Percentiles rank a stretch among this genome's conserved stretches.
Evolutionary conservation across 1,284 basidiomycete genomes (phyloP).

Genomic region (Pyrrhoderma lamaoense): DNA sequence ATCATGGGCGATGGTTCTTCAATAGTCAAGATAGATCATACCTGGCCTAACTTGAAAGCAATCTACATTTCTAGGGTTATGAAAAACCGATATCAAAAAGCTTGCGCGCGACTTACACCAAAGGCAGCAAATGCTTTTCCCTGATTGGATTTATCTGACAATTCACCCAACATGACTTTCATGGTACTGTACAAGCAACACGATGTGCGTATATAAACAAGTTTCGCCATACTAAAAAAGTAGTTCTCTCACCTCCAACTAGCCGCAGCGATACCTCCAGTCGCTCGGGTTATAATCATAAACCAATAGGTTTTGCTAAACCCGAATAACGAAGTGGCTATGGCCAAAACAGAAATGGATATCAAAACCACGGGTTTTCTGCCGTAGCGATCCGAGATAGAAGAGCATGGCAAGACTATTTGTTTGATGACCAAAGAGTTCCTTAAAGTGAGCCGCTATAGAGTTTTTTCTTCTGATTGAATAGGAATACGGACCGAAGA

Average conservation of each 20-base stretch:
- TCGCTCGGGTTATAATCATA: slow-evolving; percentile 18
- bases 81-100: too few relatives aligned
- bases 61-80: too few relatives aligned
- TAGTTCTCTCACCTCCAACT: slow-evolving; percentile 11
- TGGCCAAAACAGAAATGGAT: slow-evolving; percentile 17
- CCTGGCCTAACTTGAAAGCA: slow-evolving; percentile 4
- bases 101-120: too few relatives aligned
- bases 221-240: too few relatives aligned
- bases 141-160: slow-evolving; percentile 7
- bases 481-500: slow-evolving; percentile 15
- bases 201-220: too few relatives aligned
- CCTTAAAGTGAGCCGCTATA: not conserved
- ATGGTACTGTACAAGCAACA: slow-evolving; percentile 17
- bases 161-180: slow-evolving; percentile 20
- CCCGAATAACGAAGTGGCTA: slow-evolving; percentile 18
- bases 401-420: slow-evolving; percentile 18
- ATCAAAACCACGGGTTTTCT: slow-evolving; percentile 20
- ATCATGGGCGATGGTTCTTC: too few relatives aligned
- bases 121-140: too few relatives aligned
- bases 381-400: slow-evolving; percentile 19
- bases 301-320: slow-evolving; percentile 17
- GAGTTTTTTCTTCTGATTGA: not conserved
- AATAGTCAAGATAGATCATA: not conserved
- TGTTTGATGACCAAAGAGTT: not conserved
- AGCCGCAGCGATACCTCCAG: slow-evolving; percentile 16